Evolutionary conservation across 2,329 filamentous ascomycete species (phyloP).

Genomic region (Lojkania enalia): DNA sequence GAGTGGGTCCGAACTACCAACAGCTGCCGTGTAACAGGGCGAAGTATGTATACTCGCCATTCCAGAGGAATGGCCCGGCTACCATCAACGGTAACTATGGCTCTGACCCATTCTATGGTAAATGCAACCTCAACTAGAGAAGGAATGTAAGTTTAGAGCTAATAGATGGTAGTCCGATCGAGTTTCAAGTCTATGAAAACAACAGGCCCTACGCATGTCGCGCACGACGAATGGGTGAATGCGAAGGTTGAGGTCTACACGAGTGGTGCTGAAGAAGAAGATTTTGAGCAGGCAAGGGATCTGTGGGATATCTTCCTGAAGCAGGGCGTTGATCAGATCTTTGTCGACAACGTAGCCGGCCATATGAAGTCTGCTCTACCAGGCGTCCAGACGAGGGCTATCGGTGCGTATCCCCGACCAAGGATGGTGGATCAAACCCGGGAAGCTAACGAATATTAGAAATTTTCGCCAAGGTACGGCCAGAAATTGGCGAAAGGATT

Average conservation of each 20-base stretch:
- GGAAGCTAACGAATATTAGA: too few relatives aligned
- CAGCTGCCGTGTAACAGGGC: conserved; percentile 47
- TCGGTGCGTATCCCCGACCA: too few relatives aligned
- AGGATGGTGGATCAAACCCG: too few relatives aligned
- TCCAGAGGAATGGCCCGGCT: conserved; percentile 35
- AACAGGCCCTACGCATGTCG: conserved; percentile 21
- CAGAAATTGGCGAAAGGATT: background rate
- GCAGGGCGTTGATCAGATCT: conserved; percentile 30
- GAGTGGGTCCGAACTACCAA: conserved; percentile 55
- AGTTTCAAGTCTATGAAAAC: conserved; percentile 18
- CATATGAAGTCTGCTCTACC: conserved; percentile 22
- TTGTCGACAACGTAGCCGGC: conserved; percentile 30
- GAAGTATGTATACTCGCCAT: conserved; percentile 32
- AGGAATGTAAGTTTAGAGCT: too few relatives aligned
- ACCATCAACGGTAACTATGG: conserved; percentile 52
- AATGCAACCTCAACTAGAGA: too few relatives aligned
- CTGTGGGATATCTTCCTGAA: conserved; percentile 49
- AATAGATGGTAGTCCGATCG: conserved; percentile 40
- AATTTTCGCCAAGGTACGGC: background rate
- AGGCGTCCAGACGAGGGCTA: conserved; percentile 25
- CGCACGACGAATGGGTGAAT: conserved; percentile 27
- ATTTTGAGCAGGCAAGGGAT: conserved; percentile 55
- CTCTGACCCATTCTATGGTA: conserved; percentile 48
- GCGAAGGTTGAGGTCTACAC: conserved; percentile 19
- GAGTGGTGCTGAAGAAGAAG: conserved; percentile 49